Base-by-base conservation (phyloP, 306 rosid species). In the Castanea sativa region DNA sequence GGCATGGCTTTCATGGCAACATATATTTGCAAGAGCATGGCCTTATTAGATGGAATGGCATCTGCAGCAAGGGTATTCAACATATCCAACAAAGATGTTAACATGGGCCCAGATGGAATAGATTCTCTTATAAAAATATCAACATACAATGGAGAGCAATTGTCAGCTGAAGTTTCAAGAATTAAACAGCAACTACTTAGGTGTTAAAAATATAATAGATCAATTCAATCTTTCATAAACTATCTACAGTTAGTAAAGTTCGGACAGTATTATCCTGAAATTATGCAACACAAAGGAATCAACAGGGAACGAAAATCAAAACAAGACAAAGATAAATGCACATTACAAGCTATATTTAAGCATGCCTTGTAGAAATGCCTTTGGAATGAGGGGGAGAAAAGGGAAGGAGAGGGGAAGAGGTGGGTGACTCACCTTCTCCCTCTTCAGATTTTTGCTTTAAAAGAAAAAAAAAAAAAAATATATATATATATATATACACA, bases 1-100 rank as follows among this genome's bases (percentile, higher is more conserved):
- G 97, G 99, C 99, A 92, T 92, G 69, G 96, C 92, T 85, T 90
- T 92, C 95, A 92, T 84, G 57, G 97, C 92, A 52, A 91, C 94
- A 78, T 4, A 64, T 74, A 95, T 92, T 89, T 95, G 99, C 88
- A 91, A 83, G 68, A 90, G 84, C 92, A 95, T 95, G 74, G 96
- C 93, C 73, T 81, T 82, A 69, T 81, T 90, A 16, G 93, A 86
- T 29, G 99, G 99, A 81, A 92, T 85, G 35, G 91, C 92, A 82
- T 95, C 99, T 95, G 90, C 88, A 88, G 69, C 33, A 83, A 43
- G 49, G 78, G 73, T 61, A 65, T 77, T 65, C 51, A 74, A 57
- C 15, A 80, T 63, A 69, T 83, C 79, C 79, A 77, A 69, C 70
- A 43, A 61, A 71, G 60, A 19, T 35, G 43, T 52, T 69, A 29